Evolutionary conservation across 75 land plant genomes (phyloP).

Genomic region (Pinus taeda): DNA sequence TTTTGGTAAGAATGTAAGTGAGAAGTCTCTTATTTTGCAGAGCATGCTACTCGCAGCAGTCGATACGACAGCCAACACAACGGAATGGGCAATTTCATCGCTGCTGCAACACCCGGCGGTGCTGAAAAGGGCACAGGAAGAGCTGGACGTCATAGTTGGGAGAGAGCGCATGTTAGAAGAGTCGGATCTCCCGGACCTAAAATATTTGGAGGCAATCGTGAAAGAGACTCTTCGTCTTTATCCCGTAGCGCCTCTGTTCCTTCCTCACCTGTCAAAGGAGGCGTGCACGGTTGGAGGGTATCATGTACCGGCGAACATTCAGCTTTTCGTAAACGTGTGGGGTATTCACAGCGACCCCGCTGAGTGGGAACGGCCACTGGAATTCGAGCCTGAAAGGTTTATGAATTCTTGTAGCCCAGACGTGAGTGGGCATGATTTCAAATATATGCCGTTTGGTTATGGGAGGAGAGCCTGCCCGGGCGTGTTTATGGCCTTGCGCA

Average conservation of each 20-base stretch:
- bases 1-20: not conserved
- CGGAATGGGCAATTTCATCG: not conserved
- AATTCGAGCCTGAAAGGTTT: not conserved
- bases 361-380: not conserved
- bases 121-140: too few relatives aligned
- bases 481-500: not conserved
- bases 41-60: not conserved
- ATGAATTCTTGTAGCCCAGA: not conserved
- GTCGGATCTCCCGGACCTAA: too few relatives aligned
- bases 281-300: too few relatives aligned
- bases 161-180: too few relatives aligned
- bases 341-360: not conserved
- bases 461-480: not conserved
- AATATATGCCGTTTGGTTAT: not conserved
- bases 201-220: too few relatives aligned
- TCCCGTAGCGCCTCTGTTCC: not conserved
- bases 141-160: too few relatives aligned
- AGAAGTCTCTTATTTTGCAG: not conserved
- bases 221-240: not conserved
- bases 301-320: not conserved
- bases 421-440: slow-evolving; percentile 7
- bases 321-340: not conserved
- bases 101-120: not conserved
- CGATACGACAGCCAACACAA: not conserved
- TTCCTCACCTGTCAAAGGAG: not conserved